phyloP scores from a whole-genome alignment of 2,329 filamentous ascomycete species.

The Arthroderma uncinatum region DNA sequence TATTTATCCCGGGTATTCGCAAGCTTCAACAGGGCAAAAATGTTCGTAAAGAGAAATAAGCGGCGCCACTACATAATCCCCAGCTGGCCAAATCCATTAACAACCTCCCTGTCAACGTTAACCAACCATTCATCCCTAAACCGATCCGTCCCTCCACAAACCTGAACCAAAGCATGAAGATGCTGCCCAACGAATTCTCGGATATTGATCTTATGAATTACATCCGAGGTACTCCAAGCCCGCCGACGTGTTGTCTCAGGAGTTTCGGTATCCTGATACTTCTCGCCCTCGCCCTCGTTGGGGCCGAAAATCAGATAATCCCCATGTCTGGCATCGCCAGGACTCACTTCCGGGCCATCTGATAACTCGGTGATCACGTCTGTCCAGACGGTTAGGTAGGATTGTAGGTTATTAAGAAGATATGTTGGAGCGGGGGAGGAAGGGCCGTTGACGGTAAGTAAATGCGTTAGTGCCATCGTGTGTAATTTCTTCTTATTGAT shows the following conservation, averaged over 20 bases:
- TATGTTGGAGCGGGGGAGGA: constrained; percentile 29
- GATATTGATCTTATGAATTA: constrained; percentile 35
- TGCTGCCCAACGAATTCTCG: constrained; percentile 35
- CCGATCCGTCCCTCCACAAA: constrained; percentile 32
- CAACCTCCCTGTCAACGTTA: constrained; percentile 35
- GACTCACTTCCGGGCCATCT: constrained; percentile 31
- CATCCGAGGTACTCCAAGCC: constrained; percentile 31
- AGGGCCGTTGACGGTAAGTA: constrained; percentile 31
- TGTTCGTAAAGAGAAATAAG: no score
- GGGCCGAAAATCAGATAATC: constrained; percentile 31
- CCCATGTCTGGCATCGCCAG: constrained; percentile 22
- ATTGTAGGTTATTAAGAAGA: constrained; percentile 36
- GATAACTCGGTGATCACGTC: constrained; percentile 36
- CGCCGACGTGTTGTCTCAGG: constrained; percentile 34
- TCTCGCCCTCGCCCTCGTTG: constrained; percentile 22
- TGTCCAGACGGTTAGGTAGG: constrained; percentile 38
- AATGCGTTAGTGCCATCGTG: constrained; percentile 36
- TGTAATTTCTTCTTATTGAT: constrained; percentile 39
- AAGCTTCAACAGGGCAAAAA: not conserved
- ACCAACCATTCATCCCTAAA: constrained; percentile 35
- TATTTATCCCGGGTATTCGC: not conserved
- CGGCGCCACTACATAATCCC: constrained; percentile 8
- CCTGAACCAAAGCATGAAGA: constrained; percentile 29
- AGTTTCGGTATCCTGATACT: constrained; percentile 26
- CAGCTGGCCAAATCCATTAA: constrained; percentile 20